Evolutionary conservation across 805 yeast species (phyloP).

Genomic region (Saccharomycopsis sp.): DNA sequence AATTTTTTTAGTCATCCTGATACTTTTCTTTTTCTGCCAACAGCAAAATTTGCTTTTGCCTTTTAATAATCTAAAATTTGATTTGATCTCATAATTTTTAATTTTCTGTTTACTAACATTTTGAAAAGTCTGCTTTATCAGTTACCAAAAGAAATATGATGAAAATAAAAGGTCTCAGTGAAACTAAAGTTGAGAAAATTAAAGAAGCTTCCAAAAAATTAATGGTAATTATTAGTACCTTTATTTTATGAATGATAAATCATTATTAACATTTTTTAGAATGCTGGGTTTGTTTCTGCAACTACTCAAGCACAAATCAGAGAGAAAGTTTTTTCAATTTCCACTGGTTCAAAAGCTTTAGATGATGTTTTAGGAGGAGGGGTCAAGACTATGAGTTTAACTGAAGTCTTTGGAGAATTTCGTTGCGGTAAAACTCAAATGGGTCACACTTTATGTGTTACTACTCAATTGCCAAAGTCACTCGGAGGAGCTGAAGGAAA

Average conservation of each 20-base stretch:
- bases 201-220: conserved; percentile 64
- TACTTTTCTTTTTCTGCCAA: too few relatives aligned
- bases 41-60: too few relatives aligned
- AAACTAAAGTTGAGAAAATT: conserved; percentile 68
- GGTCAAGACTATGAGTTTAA: conserved; percentile 62
- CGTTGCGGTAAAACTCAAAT: conserved; percentile 78
- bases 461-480: conserved; percentile 59
- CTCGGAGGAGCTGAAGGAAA: conserved; percentile 79
- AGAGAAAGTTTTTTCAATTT: conserved; percentile 49
- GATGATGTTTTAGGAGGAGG: conserved; percentile 70
- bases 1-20: too few relatives aligned
- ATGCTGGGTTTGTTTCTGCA: conserved; percentile 67
- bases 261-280: conserved; percentile 21
- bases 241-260: neutral
- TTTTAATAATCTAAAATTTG: too few relatives aligned
- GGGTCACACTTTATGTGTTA: conserved; percentile 70
- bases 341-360: conserved; percentile 64
- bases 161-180: conserved; percentile 62
- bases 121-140: conserved; percentile 35
- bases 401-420: conserved; percentile 74
- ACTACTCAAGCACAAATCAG: conserved; percentile 56
- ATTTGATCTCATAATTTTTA: neutral
- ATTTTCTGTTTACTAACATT: conserved; percentile 1
- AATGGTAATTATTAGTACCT: conserved; percentile 21
- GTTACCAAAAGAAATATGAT: conserved; percentile 57